These are phyloP conservation scores for Discostella stelligera DNA, from an alignment of 352 stramenopile genomes.

Conservation along the genomic window DNA sequence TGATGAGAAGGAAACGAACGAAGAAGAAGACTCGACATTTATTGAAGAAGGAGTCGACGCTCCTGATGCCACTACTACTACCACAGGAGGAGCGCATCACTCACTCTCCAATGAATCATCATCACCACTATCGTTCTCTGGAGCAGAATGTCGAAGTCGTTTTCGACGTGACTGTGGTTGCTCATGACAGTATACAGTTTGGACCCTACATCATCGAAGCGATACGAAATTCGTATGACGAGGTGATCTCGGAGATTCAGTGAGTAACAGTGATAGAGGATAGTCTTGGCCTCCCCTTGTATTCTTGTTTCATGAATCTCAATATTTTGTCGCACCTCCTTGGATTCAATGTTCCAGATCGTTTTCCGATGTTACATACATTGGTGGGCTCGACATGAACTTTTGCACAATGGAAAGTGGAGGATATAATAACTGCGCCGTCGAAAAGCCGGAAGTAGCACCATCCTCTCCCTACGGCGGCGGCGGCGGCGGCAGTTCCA, in stretches of 20 bases:
- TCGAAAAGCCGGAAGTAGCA: not conserved
- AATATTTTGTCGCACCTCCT: not conserved
- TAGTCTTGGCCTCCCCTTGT: no score
- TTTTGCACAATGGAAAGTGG: not conserved
- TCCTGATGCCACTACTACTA: no score
- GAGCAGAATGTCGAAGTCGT: constrained; percentile 14
- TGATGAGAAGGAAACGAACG: not conserved
- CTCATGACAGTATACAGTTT: constrained; percentile 9
- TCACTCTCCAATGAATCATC: not conserved
- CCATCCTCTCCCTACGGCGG: no score
- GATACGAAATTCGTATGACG: constrained; percentile 19
- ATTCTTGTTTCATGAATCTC: not conserved
- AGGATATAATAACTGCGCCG: not conserved
- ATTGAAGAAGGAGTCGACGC: no score
- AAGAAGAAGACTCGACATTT: no score
- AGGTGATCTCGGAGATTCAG: constrained; percentile 26
- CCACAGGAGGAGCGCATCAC: not conserved
- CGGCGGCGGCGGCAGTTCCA: no score
- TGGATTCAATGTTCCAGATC: not conserved
- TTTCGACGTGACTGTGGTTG: constrained; percentile 15
- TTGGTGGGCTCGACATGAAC: not conserved
- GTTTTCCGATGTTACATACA: not conserved
- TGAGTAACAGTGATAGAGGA: constrained; percentile 4
- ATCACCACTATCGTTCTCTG: not conserved
- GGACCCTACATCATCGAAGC: constrained; percentile 27